Evolutionary conservation across 305 asterid species (phyloP), one percentile per base, ranked within the genome.

Genomic region (Striga hermonthica): DNA sequence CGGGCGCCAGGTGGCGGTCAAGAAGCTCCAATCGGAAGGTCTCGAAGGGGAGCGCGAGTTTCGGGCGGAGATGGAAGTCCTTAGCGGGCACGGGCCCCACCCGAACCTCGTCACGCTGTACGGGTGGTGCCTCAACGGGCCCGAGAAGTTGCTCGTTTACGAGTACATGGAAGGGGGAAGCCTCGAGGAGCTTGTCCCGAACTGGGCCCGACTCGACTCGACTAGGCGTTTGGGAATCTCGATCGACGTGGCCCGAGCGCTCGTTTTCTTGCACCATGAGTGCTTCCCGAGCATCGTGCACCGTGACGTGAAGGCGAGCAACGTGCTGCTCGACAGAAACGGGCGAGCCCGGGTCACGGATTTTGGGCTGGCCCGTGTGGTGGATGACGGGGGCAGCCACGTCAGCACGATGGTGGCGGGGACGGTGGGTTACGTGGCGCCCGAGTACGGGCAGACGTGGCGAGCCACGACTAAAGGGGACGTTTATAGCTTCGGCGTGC

Each of bases 341-440:
- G 95, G 96, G 0, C 83, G 76, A 63, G 99, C 98, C 2, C 78
- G 91, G 5, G 95, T 94, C 7, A 94, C 98, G 0, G 99, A 94
- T 75, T 94, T 94, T 4, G 98, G 99, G 54, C 95, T 94, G 3
- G 95, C 99, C 0, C 65, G 99, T 37, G 88, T 88, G 4, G 82
- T 90, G 45, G 93, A 90, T 38, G 95, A 70, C 1, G 97, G 84
- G 10, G 90, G 72, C 9, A 94, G 88, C 68, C 97, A 94, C 36
- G 90, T 88, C 9, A 90, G 95, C 82, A 90, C 99, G 1, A 85
- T 86, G 90, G 97, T 94, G 57, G 96, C 97, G 0, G 99, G 99
- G 39, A 94, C 99, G 1, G 79, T 94, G 13, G 99, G 99, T 4
- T 94, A 88, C 9, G 97, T 94, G 5, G 99, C 99, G 9, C 99